Base-by-base conservation (phyloP, 2,329 filamentous ascomycete genomes). In the Aaosphaeria arxii region DNA sequence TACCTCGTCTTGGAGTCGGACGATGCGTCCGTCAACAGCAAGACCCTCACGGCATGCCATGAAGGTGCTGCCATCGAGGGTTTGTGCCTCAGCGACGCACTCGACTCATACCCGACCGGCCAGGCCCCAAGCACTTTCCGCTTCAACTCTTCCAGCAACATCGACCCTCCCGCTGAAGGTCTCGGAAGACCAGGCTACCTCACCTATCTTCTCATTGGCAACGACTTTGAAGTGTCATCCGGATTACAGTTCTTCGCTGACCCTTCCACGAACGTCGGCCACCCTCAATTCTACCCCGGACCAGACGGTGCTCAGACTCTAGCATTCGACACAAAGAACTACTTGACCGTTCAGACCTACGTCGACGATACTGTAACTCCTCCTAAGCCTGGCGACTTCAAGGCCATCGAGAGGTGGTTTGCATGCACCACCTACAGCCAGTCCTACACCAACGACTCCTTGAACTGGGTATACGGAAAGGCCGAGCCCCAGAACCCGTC, bases 21-120 rank as follows among this genome's bases (percentile, higher is more conserved):
- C 1, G 71, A 76, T 48, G 51, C 56, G 5, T 63, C 66, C 2
- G 52, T 72, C 45, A 67, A 77, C 43, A 70, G 70, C 46, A 42
- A 59, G 9, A 61, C 64, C 5, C 68, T 78, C 11, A 57, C 56
- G 5, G 58, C 76, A 47, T 79, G 76, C 61, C 76, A 78, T 56
- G 67, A 71, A 49, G 76, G 76, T 30, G 76, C 76, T 17, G 76
- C 69, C 4, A 75, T 78, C 45, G 75, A 77, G 56, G 69, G 64
- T 7, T 70, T 78, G 46, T 78, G 76, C 52, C 51, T 74, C 13
- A 56, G 57, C 49, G 55, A 42, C 49, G 57, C 40, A 32, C 47
- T 43, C 43, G 51, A 55, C 1, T 47, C 49, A 2, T 61, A 58
- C 7, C 61, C 58, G 11, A 56, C 59, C 6, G 44, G 50, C 28